Evolutionary conservation across 1,139 yeast genomes (phyloP).

Genomic region (Spencermartinsiella ligniputridi): DNA sequence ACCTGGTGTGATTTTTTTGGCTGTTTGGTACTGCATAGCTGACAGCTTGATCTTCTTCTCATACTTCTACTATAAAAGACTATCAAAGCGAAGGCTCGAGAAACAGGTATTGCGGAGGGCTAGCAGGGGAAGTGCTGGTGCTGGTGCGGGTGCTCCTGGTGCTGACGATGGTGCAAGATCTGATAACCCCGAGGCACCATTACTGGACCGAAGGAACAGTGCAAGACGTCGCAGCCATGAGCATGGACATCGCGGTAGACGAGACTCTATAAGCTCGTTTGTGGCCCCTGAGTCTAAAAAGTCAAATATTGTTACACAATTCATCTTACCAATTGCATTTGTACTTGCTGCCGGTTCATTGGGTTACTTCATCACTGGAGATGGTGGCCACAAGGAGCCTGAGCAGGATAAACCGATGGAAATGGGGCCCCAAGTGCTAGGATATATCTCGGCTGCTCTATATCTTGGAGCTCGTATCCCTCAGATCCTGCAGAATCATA

Average conservation of each 20-base stretch:
- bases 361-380: constrained; percentile 52
- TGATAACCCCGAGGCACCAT: constrained; percentile 20
- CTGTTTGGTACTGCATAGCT: constrained; percentile 71
- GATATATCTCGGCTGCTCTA: constrained; percentile 64
- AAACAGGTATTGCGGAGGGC: constrained; percentile 6
- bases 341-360: constrained; percentile 64
- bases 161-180: no score
- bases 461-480: constrained; percentile 78
- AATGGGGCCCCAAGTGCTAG: constrained; percentile 63
- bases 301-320: constrained; percentile 38
- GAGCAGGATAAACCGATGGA: constrained; percentile 24
- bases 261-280: constrained; percentile 27
- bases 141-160: no score
- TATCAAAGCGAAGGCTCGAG: constrained; percentile 7
- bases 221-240: constrained; percentile 14
- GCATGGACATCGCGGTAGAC: constrained; percentile 12
- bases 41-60: constrained; percentile 60
- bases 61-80: constrained; percentile 46
- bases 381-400: constrained; percentile 14
- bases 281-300: constrained; percentile 15
- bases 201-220: constrained; percentile 23
- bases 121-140: constrained; percentile 6
- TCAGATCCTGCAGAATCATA: constrained; percentile 68
- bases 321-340: constrained; percentile 55
- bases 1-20: constrained; percentile 66